phyloP scores from a whole-genome alignment of 2,329 filamentous ascomycete genomes.

The Beauveria sp. region DNA sequence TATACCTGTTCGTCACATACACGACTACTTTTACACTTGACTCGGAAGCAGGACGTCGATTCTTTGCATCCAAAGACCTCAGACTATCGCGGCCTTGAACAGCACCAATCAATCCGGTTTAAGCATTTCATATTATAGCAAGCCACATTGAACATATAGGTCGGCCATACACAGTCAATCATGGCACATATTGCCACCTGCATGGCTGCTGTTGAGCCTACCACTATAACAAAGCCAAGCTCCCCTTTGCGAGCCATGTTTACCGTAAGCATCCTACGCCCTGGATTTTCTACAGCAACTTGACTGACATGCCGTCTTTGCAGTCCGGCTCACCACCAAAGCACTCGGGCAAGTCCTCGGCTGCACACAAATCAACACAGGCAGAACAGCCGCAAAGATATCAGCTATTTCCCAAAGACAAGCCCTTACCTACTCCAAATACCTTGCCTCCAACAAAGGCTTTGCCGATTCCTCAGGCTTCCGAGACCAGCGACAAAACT shows the following conservation, averaged over 20 bases:
- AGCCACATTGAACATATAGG: not conserved
- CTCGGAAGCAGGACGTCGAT: not conserved
- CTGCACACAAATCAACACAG: constrained; percentile 53
- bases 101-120: not conserved
- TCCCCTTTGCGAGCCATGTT: constrained; percentile 39
- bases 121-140: not conserved
- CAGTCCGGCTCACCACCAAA: constrained; percentile 9
- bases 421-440: constrained; percentile 31
- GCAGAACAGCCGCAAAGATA: constrained; percentile 46
- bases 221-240: constrained; percentile 44
- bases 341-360: constrained; percentile 37
- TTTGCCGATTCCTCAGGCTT: not conserved
- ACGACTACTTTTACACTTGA: not conserved
- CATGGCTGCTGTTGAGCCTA: constrained; percentile 42
- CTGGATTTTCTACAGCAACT: constrained; percentile 12
- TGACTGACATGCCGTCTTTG: constrained; percentile 12
- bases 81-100: not conserved
- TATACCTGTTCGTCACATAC: not conserved
- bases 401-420: constrained; percentile 52
- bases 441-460: constrained; percentile 29
- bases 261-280: constrained; percentile 29
- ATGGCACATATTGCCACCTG: constrained; percentile 59
- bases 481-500: constrained; percentile 28
- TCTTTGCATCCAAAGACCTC: not conserved
- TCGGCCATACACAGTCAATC: not conserved